phyloP scores from a whole-genome alignment of 768 basidiomycete genomes.

The Melanogaster broomeanus region DNA sequence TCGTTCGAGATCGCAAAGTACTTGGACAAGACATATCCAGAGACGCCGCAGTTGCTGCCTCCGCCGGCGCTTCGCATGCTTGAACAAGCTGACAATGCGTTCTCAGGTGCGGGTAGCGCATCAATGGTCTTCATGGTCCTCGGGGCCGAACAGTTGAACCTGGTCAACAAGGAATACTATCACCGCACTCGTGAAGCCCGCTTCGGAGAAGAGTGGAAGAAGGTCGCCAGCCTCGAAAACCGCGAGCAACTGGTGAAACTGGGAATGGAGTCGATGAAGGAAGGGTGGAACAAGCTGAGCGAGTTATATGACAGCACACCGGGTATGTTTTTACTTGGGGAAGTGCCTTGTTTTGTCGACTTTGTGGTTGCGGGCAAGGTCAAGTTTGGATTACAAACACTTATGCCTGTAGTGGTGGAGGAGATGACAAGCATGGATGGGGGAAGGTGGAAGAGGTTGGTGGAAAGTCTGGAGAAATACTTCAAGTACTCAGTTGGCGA shows the following conservation, averaged over 20 bases:
- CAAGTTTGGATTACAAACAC: constrained; percentile 9
- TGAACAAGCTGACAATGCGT: constrained; percentile 24
- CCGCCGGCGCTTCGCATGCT: constrained; percentile 33
- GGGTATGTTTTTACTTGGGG: constrained; percentile 10
- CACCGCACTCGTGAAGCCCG: constrained; percentile 33
- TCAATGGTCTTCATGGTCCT: constrained; percentile 26
- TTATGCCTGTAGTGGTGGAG: constrained; percentile 11
- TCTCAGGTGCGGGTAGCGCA: constrained; percentile 10
- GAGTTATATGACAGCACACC: constrained; percentile 9
- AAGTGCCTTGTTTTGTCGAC: constrained; percentile 20
- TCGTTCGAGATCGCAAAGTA: constrained; percentile 50
- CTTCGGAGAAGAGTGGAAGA: constrained; percentile 41
- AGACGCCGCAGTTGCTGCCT: constrained; percentile 41
- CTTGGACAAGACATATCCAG: constrained; percentile 51
- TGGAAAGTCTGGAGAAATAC: constrained; percentile 19
- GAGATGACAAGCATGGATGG: constrained; percentile 7
- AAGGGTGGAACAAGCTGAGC: constrained; percentile 26
- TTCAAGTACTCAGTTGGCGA: constrained; percentile 2
- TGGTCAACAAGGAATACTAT: constrained; percentile 41
- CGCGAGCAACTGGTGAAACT: constrained; percentile 23
- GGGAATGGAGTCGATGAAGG: constrained; percentile 18
- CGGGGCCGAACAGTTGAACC: constrained; percentile 28
- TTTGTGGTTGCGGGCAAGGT: constrained; percentile 20
- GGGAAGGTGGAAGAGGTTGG: constrained; percentile 11
- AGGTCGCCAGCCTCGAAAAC: constrained; percentile 26